Percentiles rank a stretch among this genome's conserved stretches.
These are phyloP conservation scores for Epicoccum sorghinum DNA, from an alignment of 2,329 filamentous ascomycete genomes.

Conservation along the genomic window DNA sequence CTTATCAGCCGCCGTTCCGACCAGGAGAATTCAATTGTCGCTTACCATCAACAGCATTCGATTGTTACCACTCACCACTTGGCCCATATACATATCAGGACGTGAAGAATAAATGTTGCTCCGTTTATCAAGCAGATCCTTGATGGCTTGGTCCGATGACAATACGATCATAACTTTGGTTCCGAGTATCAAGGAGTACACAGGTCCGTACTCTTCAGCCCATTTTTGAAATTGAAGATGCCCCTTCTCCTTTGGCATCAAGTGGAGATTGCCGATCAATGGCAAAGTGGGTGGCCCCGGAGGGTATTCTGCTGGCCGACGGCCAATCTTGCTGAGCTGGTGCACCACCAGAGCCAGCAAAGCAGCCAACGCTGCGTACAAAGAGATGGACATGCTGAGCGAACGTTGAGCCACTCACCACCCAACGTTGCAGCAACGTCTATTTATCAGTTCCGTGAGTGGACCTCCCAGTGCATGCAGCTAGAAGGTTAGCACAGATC, in stretches of 20 bases:
- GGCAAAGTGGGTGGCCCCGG: constrained; percentile 60
- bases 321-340: neutral
- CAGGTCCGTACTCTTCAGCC: constrained; percentile 58
- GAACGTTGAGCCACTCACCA: neutral
- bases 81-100: constrained; percentile 34
- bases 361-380: neutral
- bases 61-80: neutral
- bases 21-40: neutral
- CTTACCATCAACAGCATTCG: neutral
- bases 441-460: neutral
- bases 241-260: constrained; percentile 51
- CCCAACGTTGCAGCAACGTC: neutral
- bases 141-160: constrained; percentile 53
- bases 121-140: constrained; percentile 59
- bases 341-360: neutral
- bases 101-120: constrained; percentile 59
- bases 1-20: neutral
- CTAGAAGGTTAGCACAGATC: too few species aligned
- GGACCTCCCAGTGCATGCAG: too few species aligned
- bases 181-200: constrained; percentile 60
- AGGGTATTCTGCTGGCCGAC: constrained; percentile 48
- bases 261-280: constrained; percentile 59
- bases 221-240: constrained; percentile 60
- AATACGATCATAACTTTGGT: constrained; percentile 57
- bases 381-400: constrained; percentile 4